A percentile compares a stretch with the other conserved stretches of the same genome.
Evolutionary conservation across 345 rosid genomes (phyloP).

Genomic region (Pelargonium nanum): DNA sequence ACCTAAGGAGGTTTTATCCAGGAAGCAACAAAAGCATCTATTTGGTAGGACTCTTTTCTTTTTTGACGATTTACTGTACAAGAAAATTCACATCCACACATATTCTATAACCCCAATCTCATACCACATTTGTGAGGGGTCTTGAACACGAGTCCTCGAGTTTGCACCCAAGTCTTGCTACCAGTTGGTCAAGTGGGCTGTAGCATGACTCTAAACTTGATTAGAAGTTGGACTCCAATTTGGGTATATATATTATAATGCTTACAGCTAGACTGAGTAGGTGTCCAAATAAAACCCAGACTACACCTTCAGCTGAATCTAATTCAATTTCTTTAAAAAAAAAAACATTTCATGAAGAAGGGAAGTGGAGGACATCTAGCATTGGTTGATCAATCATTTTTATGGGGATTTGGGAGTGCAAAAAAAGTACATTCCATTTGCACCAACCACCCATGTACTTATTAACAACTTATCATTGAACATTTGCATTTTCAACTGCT

Average conservation of each 20-base stretch:
- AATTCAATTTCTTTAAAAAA: background rate
- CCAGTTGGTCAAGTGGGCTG: too few relatives aligned
- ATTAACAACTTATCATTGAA: too few relatives aligned
- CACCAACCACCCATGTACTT: constrained; percentile 20
- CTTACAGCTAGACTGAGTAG: constrained; percentile 10
- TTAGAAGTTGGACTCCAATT: background rate
- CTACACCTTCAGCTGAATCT: constrained; percentile 8
- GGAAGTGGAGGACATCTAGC: background rate
- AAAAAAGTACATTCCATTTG: constrained; percentile 24
- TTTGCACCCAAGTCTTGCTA: too few relatives aligned
- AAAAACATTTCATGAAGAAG: background rate
- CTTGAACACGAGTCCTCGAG: too few relatives aligned
- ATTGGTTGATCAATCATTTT: constrained; percentile 22
- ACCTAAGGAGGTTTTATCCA: too few relatives aligned
- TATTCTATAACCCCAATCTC: too few relatives aligned
- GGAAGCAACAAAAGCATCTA: background rate
- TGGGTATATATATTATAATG: background rate
- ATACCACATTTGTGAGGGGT: too few relatives aligned
- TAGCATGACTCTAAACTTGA: too few relatives aligned
- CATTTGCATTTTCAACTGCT: background rate
- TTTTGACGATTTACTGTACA: too few relatives aligned
- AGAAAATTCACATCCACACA: too few relatives aligned
- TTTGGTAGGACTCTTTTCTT: background rate
- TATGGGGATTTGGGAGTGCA: constrained; percentile 11
- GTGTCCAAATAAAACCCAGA: constrained; percentile 10